phyloP scores from a whole-genome alignment of 2,329 filamentous ascomycete genomes.

The Penicillium aurantiogriseum region DNA sequence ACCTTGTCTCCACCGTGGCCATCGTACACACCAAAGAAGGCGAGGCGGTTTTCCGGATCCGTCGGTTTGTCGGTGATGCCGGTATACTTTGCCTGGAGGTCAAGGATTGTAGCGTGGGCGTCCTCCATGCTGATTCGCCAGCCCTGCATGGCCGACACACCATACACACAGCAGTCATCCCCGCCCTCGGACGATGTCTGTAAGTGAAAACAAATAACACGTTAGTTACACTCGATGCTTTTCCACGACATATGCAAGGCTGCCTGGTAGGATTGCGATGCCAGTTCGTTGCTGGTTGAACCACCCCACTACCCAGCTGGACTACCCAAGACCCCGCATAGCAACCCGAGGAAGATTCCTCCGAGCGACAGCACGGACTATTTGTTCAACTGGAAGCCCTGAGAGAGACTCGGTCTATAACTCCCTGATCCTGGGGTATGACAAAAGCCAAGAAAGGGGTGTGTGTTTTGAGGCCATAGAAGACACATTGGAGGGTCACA shows the following conservation, averaged over 20 bases:
- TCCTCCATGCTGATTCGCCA: conserved; percentile 99
- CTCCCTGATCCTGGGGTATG: not conserved
- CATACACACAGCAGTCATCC: conserved; percentile 90
- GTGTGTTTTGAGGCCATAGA: not conserved
- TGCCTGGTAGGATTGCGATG: not conserved
- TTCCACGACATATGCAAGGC: not conserved
- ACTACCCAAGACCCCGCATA: conserved; percentile 9
- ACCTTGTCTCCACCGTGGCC: conserved; percentile 97
- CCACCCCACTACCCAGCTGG: conserved; percentile 9
- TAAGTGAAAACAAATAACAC: conserved; percentile 1
- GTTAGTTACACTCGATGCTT: not conserved
- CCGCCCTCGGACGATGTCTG: conserved; percentile 85
- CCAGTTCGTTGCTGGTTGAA: not conserved
- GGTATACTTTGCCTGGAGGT: conserved; percentile 66
- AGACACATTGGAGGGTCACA: conserved; percentile 1
- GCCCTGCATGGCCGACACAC: conserved; percentile 98
- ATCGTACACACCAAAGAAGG: conserved; percentile 97
- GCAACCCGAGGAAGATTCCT: conserved; percentile 4
- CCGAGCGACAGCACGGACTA: not conserved
- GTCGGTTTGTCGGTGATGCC: conserved; percentile 57
- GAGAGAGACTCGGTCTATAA: not conserved
- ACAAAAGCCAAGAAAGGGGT: not conserved
- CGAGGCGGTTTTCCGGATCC: conserved; percentile 69
- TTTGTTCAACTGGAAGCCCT: not conserved
- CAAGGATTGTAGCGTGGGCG: conserved; percentile 83